Evolutionary conservation across 345 rosid species (phyloP), one percentile per base, ranked within the genome.

Genomic region (Lumnitzera racemosa): DNA sequence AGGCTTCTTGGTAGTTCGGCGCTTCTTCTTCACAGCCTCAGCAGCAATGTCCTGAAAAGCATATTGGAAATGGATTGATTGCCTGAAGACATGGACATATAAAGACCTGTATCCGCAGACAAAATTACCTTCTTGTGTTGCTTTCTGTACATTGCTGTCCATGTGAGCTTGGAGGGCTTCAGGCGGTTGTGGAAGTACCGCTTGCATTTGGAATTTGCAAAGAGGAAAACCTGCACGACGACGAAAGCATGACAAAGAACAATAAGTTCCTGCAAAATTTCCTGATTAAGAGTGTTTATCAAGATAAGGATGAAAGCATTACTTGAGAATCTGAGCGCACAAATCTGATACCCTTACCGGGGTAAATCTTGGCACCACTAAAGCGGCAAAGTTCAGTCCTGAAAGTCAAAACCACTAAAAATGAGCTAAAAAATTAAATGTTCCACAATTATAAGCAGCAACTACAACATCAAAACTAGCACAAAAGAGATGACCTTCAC

Each of bases 101-200:
- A 36, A 36, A 36, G 43, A 46, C 29, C 27, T 0, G 31, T 61
- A 49, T 55, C 17, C 20, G 13, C 29, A 24, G 29, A 12, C 3
- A 59, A 5, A 47, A 5, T 53, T 53, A 85, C 88, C 89, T 86
- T 86, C 71, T 86, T 83, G 58, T 83, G 89, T 46, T 83, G 85
- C 73, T 86, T 86, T 70, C 87, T 67, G 72, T 72, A 86, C 87
- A 86, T 81, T 24, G 87, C 82, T 9, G 92, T 86, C 87, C 87
- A 86, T 31, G 87, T 86, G 57, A 92, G 96, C 87, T 92, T 89
- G 0, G 94, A 89, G 3, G 96, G 97, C 89, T 89, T 92, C 77
- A 87, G 66, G 14, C 87, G 78, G 70, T 89, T 89, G 83, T 89
- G 96, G 78, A 92, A 89, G 70, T 92, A 89, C 80, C 91, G 76